Conservation (phyloP, 2,329 filamentous ascomycete species). For the Cladosporium sp. region DNA sequence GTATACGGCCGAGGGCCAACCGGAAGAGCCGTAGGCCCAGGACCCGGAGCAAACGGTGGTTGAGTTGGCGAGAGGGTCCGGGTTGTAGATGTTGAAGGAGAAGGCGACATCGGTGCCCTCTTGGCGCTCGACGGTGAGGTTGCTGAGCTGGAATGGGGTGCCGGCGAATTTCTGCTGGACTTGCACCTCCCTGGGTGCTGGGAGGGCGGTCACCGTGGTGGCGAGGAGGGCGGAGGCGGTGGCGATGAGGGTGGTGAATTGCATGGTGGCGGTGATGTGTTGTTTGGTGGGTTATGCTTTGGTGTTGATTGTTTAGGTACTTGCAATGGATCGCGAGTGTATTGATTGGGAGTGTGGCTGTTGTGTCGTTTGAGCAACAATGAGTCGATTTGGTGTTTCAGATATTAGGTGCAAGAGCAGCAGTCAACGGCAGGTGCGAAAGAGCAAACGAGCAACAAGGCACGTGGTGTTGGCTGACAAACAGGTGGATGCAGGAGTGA, state of each 20-base stretch:
- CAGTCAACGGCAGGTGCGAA: not conserved
- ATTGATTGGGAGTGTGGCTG: not conserved
- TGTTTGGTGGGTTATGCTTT: not conserved
- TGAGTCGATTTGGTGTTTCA: not conserved
- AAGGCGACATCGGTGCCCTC: slow-evolving; percentile 22
- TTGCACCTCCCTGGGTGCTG: not conserved
- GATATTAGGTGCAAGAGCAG: not conserved
- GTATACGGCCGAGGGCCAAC: slow-evolving; percentile 22
- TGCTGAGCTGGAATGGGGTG: slow-evolving; percentile 19
- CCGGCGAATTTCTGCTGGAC: slow-evolving; percentile 4
- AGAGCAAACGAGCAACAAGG: no score
- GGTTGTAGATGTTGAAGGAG: slow-evolving; percentile 27
- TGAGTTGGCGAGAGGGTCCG: slow-evolving; percentile 25
- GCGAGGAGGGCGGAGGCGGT: not conserved
- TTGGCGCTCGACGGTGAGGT: slow-evolving; percentile 17
- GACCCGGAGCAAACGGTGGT: slow-evolving; percentile 21
- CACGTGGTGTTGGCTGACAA: no score
- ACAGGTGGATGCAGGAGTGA: no score
- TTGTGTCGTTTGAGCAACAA: not conserved
- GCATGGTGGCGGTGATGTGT: slow-evolving; percentile 4
- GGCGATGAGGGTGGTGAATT: not conserved
- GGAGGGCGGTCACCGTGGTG: not conserved
- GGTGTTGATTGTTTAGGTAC: not conserved
- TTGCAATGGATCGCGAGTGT: no score
- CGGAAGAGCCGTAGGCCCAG: slow-evolving; percentile 20